Evolutionary conservation across 2,329 filamentous ascomycete genomes (phyloP).

Genomic region (Immersiporthe knoxdaviesiana): DNA sequence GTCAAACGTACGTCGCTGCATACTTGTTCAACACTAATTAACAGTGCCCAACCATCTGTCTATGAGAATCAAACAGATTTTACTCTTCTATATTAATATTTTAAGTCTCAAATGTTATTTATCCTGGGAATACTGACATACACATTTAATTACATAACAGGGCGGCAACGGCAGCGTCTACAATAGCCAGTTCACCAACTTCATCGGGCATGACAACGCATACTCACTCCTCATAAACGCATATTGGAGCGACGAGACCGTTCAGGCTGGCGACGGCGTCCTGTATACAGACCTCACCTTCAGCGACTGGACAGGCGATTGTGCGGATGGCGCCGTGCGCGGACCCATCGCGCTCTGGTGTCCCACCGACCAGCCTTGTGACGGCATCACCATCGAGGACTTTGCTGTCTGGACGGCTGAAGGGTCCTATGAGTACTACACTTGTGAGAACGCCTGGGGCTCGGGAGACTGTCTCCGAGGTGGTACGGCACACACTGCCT

Average conservation of each 20-base stretch:
- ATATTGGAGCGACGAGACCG: constrained; percentile 5
- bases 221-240: constrained; percentile 8
- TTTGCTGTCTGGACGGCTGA: constrained; percentile 1
- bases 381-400: background rate
- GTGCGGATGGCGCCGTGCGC: background rate
- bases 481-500: constrained; percentile 8
- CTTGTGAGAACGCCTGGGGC: constrained; percentile 9
- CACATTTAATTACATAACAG: constrained; percentile 34
- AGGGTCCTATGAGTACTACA: constrained; percentile 7
- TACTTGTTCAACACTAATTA: no score
- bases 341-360: constrained; percentile 1
- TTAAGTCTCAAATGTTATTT: background rate
- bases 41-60: background rate
- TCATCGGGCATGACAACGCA: constrained; percentile 6
- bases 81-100: background rate
- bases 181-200: constrained; percentile 8
- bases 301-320: constrained; percentile 9
- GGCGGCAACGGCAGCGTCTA: constrained; percentile 53
- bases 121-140: background rate
- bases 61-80: background rate
- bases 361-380: constrained; percentile 6
- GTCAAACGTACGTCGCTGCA: constrained; percentile 42
- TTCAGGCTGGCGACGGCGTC: background rate
- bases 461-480: constrained; percentile 2
- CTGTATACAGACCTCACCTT: constrained; percentile 10